Conservation (phyloP, 2,329 filamentous ascomycete species). For the Colletotrichum aenigma region DNA sequence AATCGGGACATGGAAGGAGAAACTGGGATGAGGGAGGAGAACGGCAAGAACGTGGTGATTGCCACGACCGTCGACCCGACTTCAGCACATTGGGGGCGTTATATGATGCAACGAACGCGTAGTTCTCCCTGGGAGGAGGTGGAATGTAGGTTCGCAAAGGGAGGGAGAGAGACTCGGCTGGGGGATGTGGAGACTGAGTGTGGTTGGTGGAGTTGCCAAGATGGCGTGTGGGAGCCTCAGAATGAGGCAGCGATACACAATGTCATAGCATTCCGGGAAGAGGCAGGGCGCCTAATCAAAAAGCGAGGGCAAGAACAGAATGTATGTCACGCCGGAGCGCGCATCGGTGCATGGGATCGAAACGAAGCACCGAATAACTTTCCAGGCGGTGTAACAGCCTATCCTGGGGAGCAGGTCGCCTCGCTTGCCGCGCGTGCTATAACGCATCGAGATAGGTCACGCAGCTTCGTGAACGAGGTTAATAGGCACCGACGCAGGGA, state of each 20-base stretch:
- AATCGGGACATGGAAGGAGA: background rate
- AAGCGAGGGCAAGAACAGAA: background rate
- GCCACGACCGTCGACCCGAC: background rate
- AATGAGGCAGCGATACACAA: background rate
- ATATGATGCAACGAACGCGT: background rate
- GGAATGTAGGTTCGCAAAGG: background rate
- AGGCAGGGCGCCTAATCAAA: too few relatives aligned
- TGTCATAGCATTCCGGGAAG: background rate
- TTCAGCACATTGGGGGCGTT: background rate
- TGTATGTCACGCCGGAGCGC: background rate
- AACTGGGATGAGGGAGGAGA: background rate
- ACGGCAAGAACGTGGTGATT: background rate
- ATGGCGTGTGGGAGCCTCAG: background rate
- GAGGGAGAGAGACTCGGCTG: background rate
- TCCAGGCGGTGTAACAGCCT: background rate
- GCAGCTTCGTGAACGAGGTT: too few relatives aligned
- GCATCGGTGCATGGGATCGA: accelerated
- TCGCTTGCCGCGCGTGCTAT: background rate
- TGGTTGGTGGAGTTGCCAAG: background rate
- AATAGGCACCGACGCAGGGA: background rate
- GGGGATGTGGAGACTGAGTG: background rate
- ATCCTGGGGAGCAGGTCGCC: background rate
- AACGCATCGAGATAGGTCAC: too few relatives aligned
- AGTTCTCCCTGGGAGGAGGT: background rate
- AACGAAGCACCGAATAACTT: background rate